Base-by-base conservation (phyloP, 352 stramenopile species). In the Blastocystis sp. region DNA sequence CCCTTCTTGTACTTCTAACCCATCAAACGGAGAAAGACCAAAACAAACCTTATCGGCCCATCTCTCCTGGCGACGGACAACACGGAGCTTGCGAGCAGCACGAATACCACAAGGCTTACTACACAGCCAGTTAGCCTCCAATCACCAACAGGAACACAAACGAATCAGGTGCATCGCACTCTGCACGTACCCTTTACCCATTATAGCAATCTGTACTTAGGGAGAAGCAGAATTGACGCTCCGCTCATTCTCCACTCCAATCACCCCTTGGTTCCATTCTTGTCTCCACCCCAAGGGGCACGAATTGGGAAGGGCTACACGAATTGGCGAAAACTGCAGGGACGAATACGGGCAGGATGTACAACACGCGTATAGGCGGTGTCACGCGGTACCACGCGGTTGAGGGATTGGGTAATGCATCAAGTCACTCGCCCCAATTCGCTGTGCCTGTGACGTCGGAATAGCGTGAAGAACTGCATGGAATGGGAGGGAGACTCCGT, bases 61-160 rank as follows among this genome's bases (percentile, higher is more conserved):
- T 92, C 96, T 94, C 93, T 99, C 96, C 90, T 95, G 96, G 91
- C 96, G 96, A 90, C 98, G 93, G 95, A 99, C 97, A 91, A 96
- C 97, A 91, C 96, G 96, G 91, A 99, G 94, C 95, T 99, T 99
- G 93, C 98, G 97, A 93, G 96, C 98, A 91, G 97, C 98, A 92
- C 96, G 95, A 93, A 99, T 98, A 94, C 98, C 98, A 92, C 94
- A 95, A 94, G 98, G 97, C 94, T 99, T 99, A 94, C 98, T 85
- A 85, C 33, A 39, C 39, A 31, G 39, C 26, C 10, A n/a, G 61
- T 81, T 62, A 81, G 71, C 16, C 1, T 19, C 24, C 63, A 65
- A 39, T 81, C 71, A 63, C 35, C 16, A 2, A 33, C 24, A 81
- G 35, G n/a, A 66, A 55, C 50, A 24, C 71, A 50, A 41, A 16